Evolutionary conservation across 768 basidiomycete species (phyloP).

Genomic region (Leccinum incarnatum): DNA sequence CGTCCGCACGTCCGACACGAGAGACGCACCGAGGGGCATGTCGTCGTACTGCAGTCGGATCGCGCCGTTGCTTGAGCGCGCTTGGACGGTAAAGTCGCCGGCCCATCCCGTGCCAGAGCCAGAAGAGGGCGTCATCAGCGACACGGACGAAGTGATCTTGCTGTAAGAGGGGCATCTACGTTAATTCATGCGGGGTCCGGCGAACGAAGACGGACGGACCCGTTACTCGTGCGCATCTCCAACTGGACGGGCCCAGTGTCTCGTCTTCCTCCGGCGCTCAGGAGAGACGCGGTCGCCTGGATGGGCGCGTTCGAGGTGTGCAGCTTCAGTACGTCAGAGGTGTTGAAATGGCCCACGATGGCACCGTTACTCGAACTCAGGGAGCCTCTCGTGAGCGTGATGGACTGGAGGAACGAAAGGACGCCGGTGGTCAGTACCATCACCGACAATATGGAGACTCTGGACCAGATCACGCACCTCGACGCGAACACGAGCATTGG

Average conservation of each 20-base stretch:
- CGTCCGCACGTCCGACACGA: conserved; percentile 33
- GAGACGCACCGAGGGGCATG: conserved; percentile 29
- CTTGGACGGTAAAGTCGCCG: conserved; percentile 31
- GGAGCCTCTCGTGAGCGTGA: conserved; percentile 21
- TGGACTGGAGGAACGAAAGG: conserved; percentile 24
- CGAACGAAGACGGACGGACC: conserved; percentile 3
- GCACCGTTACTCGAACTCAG: conserved; percentile 33
- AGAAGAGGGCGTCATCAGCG: conserved; percentile 21
- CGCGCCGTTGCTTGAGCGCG: conserved; percentile 35
- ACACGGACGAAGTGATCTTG: conserved; percentile 17
- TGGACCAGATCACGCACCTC: conserved; percentile 21
- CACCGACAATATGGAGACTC: background rate
- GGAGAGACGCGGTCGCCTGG: conserved; percentile 25
- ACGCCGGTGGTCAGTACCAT: background rate
- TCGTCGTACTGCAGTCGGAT: conserved; percentile 29
- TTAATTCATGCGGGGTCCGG: background rate
- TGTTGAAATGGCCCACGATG: conserved; percentile 39
- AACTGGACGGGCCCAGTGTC: background rate
- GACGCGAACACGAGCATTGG: conserved; percentile 27
- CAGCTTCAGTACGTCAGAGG: conserved; percentile 26
- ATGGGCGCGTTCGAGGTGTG: conserved; percentile 37
- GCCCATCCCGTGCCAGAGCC: conserved; percentile 16
- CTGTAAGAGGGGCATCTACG: background rate
- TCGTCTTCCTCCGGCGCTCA: conserved; percentile 2
- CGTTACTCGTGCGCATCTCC: conserved; percentile 24